Evolutionary conservation across 1,139 yeast genomes (phyloP).

Genomic region (Dujonia santamariae): DNA sequence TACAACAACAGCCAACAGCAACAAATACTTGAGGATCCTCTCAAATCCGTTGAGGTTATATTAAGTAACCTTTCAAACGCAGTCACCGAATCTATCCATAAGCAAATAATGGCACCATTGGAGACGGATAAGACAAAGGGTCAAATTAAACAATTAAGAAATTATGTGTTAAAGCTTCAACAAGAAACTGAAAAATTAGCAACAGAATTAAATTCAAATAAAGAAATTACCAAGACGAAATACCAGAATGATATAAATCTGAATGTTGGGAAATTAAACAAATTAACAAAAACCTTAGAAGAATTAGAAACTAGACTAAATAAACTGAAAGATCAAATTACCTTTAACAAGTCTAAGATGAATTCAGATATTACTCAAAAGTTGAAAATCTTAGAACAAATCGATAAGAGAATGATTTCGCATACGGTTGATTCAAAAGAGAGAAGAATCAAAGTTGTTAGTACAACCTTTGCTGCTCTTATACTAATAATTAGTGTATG

Average conservation of each 20-base stretch:
- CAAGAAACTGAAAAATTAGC: slow-evolving; percentile 9
- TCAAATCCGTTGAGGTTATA: slow-evolving; percentile 3
- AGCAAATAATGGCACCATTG: background rate
- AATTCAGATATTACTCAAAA: slow-evolving; percentile 26
- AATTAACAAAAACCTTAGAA: slow-evolving; percentile 23
- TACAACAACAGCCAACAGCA: slow-evolving; percentile 1
- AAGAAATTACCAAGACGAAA: slow-evolving; percentile 17
- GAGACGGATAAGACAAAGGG: background rate
- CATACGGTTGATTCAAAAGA: slow-evolving; percentile 24
- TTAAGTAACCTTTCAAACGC: slow-evolving; percentile 1
- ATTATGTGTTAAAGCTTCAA: background rate
- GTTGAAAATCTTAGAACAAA: slow-evolving; percentile 31
- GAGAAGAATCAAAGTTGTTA: slow-evolving; percentile 27
- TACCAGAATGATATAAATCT: slow-evolving; percentile 26
- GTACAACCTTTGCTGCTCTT: slow-evolving; percentile 17
- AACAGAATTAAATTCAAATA: slow-evolving; percentile 14
- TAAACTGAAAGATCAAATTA: slow-evolving; percentile 21
- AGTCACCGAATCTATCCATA: background rate
- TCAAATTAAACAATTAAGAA: slow-evolving; percentile 2
- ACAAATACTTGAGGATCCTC: slow-evolving; percentile 1
- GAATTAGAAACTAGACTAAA: slow-evolving; percentile 28
- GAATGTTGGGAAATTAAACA: slow-evolving; percentile 27
- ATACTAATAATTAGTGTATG: slow-evolving; percentile 22
- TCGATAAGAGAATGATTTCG: slow-evolving; percentile 25
- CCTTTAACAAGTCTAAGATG: slow-evolving; percentile 25